Base-by-base conservation (phyloP, 371 early-diverging fungal genomes). In the Cladochytrium tenue region DNA sequence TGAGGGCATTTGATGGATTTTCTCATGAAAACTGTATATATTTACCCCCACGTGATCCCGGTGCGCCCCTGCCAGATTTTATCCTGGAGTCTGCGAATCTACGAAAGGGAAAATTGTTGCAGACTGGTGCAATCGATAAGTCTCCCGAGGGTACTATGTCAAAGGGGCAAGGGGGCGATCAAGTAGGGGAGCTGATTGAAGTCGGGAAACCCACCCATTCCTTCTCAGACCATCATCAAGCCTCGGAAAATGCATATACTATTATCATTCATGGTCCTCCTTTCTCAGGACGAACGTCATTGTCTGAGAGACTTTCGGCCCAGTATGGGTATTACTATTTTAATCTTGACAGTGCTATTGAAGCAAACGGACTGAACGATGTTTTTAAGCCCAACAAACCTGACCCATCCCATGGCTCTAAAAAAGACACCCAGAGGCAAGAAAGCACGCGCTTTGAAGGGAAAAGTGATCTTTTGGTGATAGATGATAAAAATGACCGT, bases 221-320 rank as follows among this genome's bases (percentile, higher is more conserved):
- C 53, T 25, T 56, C 43, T n/a, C 23, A 53, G 28, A 66, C 10
- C 51, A 68, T 59, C 28, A 31, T 53, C 35, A 17, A 15, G 65
- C 20, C 58, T 58, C 17, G n/a, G 72, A 73, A 3, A 26, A 51
- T n/a, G 34, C 65, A 20, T 25, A 63, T 53, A 63, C 56, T 62
- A 52, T 85, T 25, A 73, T 86, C 23, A 23, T 85, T 3, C 80
- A 86, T 64, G 87, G 87, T 0, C 79, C 87, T n/a, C 86, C 87
- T 13, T 75, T 73, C 51, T 75, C 81, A 13, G 87, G 87, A 52
- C 69, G 76, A 15, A 75, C 76, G 1, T 68, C 76, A 51, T 43
- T 33, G 51, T 77, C 30, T 26, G 63, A 43, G 63, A 65, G 35
- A 23, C 31, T 3, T 81, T 68, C 60, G 73, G 68, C 1, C 57